Base-by-base conservation (phyloP, 768 basidiomycete genomes). In the Guyanaporus albipodus region DNA sequence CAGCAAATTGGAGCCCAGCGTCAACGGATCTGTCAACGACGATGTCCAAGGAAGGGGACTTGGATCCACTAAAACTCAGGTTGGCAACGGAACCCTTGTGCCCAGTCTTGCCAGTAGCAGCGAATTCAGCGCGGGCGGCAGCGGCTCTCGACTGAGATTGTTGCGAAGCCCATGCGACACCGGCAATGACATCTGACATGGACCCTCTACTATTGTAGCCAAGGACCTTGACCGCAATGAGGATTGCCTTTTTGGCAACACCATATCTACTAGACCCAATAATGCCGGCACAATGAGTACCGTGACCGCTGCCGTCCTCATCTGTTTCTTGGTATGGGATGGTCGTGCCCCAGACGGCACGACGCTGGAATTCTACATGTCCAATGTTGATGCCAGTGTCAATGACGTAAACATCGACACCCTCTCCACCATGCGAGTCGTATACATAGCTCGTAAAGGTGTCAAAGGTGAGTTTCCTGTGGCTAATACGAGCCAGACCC, bases 11-110 rank as follows among this genome's bases (percentile, higher is more conserved):
- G 28, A 99, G 76, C 32, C 96, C 96, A 28, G 66, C 52, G 8
- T 80, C 77, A 44, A 95, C 91, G 37, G 96, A 92, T 41, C 70
- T 73, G 72, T 98, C 83, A 51, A 99, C 91, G 42, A 85, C 82
- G 19, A 76, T 75, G 53, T 99, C 92, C 42, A 98, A 77, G 27
- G 89, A 79, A 18, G 72, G 76, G 6, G 89, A 91, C 73, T 94
- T 95, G 49, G 91, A 91, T 59, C 96, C 96, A 53, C 96, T 95
- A 42, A 99, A 85, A 65, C 85, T 88, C 96, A 99, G 96, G 77
- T 95, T 95, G 40, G 86, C 90, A 43, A 94, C 92, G 15, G 91
- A 92, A 19, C 96, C 96, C 73, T 92, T 94, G 78, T 95, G 89
- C 35, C 69, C 70, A 44, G 85, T 87, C 72, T 78, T 83, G 44